Percentiles rank a stretch among this genome's conserved stretches.
These are phyloP conservation scores for Coniochaeta prunicola DNA, from an alignment of 2,329 filamentous ascomycete genomes.

Conservation along the genomic window DNA sequence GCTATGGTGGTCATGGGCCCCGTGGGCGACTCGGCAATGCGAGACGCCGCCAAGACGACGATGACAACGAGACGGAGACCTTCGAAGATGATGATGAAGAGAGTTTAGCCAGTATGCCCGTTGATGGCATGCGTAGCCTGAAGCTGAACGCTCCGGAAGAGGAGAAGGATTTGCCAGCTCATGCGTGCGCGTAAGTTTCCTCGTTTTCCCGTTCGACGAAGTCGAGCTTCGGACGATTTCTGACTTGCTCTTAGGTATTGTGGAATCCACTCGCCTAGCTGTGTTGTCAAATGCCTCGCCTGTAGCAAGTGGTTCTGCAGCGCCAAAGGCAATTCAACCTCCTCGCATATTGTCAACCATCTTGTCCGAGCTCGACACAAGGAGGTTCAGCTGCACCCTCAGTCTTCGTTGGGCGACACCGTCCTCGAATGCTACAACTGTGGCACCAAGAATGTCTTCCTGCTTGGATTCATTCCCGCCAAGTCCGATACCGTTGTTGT, in stretches of 20 bases:
- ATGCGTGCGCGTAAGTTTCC: conserved; percentile 83
- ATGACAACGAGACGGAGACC: conserved; percentile 80
- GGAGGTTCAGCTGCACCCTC: conserved; percentile 93
- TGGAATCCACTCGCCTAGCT: conserved; percentile 91
- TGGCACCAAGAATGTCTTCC: conserved; percentile 97
- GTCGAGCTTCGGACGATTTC: conserved; percentile 6
- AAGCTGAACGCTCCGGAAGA: conserved; percentile 59
- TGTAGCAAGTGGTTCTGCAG: conserved; percentile 99
- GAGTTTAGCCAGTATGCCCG: conserved; percentile 70
- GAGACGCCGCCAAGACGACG: conserved; percentile 63
- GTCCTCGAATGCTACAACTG: conserved; percentile 99
- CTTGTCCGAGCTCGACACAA: conserved; percentile 95
- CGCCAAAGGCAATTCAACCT: conserved; percentile 90
- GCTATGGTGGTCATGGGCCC: conserved; percentile 51
- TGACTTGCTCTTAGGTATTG: conserved; percentile 62
- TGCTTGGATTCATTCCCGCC: conserved; percentile 94
- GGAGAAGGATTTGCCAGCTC: conserved; percentile 83
- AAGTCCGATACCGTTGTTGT: conserved; percentile 99
- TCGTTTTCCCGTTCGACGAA: background rate
- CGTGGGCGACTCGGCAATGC: conserved; percentile 38
- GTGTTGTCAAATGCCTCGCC: conserved; percentile 90
- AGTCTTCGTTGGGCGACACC: conserved; percentile 88
- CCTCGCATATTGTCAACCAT: conserved; percentile 97
- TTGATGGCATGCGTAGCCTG: conserved; percentile 65
- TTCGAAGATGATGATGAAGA: conserved; percentile 77